Conservation (phyloP, 2,329 filamentous ascomycete genomes). For the Geosmithia flava region DNA sequence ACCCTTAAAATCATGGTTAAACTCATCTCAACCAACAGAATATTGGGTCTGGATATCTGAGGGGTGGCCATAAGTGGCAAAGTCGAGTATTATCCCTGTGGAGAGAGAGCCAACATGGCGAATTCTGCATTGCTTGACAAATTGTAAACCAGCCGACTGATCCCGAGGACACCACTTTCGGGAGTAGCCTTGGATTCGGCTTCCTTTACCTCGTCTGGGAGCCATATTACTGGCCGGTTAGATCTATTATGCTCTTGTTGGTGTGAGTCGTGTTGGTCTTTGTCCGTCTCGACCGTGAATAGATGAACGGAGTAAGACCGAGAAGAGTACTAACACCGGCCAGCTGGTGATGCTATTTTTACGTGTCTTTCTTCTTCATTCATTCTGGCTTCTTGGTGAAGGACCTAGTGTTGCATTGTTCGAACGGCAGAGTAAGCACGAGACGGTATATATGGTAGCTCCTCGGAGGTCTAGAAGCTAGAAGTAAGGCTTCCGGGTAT, state of each 20-base stretch:
- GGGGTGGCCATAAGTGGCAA: no score
- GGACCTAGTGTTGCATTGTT: no score
- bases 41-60: no score
- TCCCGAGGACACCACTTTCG: not conserved
- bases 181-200: not conserved
- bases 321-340: no score
- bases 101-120: not conserved
- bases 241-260: not conserved
- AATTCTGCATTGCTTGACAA: not conserved
- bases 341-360: no score
- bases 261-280: not conserved
- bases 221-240: not conserved
- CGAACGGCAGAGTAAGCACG: no score
- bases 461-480: no score
- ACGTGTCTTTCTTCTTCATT: no score
- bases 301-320: not conserved
- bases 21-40: not conserved
- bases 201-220: not conserved
- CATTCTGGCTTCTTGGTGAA: no score
- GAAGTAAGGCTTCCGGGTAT: no score
- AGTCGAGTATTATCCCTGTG: not conserved
- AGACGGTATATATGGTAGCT: no score
- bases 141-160: not conserved
- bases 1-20: not conserved
- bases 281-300: not conserved